Base-by-base conservation (phyloP, 2,329 filamentous ascomycete genomes). In the Pezicula neosporulosa region DNA sequence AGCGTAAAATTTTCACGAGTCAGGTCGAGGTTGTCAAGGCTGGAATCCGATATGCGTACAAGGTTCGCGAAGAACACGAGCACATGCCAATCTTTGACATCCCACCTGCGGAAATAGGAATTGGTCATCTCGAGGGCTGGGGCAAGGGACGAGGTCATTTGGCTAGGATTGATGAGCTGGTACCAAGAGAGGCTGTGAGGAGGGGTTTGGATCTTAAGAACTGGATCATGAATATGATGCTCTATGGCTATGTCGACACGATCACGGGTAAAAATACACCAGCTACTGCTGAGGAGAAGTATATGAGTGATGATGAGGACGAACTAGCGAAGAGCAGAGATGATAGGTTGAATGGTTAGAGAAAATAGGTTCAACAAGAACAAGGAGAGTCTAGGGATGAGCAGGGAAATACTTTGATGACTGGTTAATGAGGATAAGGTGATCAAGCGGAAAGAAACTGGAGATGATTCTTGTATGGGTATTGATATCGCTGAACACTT, bases 181-280 rank as follows among this genome's bases (percentile, higher is more conserved):
- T 89, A 19, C 68, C 81, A 39, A 61, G 72, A 12, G 86, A 90
- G 61, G 70, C 76, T 0, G 65, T 77, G 0, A 68, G 74, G 15
- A 70, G 86, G 15, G 64, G 72, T 0, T 63, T 88, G 33, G 56
- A 74, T 19, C 64, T 89, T n/a, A 72, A 83, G 49, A 54, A 71
- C 12, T 73, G 79, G 59, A 71, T 84, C 44, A 59, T 76, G 13
- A 70, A 77, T 51, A 84, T 88, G 75, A 72, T 84, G 58, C 55
- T 80, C 15, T 89, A 80, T 73, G 87, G 87, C 1, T 78, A 78
- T 62, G 69, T 85, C 27, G 75, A 87, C 65, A 75, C 72, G 47
- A 45, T 63, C 4, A 80, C 74, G 1, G 75, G 79, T 45, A 64
- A 71, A 55, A 77, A 83, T 62, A 60, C 81, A 5, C 72, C 76